A percentile compares a stretch with the other conserved stretches of the same genome.
phyloP scores from a whole-genome alignment of 2,329 filamentous ascomycete species.

The Dactylonectria macrodidyma region DNA sequence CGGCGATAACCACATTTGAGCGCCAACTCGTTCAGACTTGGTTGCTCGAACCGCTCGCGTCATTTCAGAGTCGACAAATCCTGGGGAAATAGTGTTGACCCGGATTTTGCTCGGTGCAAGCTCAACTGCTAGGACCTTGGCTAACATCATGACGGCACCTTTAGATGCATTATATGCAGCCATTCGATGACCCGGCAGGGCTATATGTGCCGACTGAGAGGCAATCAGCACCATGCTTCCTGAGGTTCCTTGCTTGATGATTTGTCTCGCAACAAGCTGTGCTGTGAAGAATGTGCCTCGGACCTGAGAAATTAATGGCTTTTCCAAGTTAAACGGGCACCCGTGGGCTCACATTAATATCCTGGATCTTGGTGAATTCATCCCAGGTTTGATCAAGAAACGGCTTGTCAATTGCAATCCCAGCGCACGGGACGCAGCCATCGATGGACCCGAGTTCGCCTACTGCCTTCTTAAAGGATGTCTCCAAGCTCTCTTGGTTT shows the following conservation, averaged over 20 bases:
- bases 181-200: slow-evolving; percentile 22
- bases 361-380: slow-evolving; percentile 55
- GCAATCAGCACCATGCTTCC: slow-evolving; percentile 53
- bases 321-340: too few species aligned
- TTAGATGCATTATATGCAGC: slow-evolving; percentile 59
- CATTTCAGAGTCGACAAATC: slow-evolving; percentile 54
- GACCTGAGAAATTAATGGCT: slow-evolving; percentile 44
- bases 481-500: slow-evolving; percentile 43
- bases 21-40: slow-evolving; percentile 29
- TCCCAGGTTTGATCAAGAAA: slow-evolving; percentile 59
- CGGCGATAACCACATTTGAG: slow-evolving; percentile 36
- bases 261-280: slow-evolving; percentile 39
- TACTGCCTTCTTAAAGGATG: slow-evolving; percentile 40
- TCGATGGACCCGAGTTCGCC: slow-evolving; percentile 43
- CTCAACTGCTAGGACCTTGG: slow-evolving; percentile 54
- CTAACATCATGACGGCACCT: slow-evolving; percentile 55
- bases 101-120: slow-evolving; percentile 52
- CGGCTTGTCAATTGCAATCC: slow-evolving; percentile 58
- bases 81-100: slow-evolving; percentile 55
- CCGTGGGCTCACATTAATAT: slow-evolving; percentile 54
- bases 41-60: slow-evolving; percentile 48
- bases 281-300: slow-evolving; percentile 57
- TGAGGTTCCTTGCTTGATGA: not conserved
- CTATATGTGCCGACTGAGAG: slow-evolving; percentile 17
- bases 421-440: slow-evolving; percentile 51